phyloP scores from a whole-genome alignment of 2,329 filamentous ascomycete species.

The Aspergillus fumigatus region DNA sequence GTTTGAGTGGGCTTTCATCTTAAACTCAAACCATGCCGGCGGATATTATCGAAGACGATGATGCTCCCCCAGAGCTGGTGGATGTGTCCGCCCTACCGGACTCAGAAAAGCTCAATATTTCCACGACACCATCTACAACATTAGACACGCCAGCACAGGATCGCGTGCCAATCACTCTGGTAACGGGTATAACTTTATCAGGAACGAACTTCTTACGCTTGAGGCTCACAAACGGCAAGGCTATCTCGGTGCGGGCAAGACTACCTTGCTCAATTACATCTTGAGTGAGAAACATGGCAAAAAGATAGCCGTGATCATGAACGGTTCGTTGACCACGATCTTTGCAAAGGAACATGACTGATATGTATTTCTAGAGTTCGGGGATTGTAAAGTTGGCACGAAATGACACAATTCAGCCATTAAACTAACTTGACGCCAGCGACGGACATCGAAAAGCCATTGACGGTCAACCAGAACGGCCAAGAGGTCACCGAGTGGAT shows the following conservation, averaged over 20 bases:
- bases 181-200: constrained; percentile 39
- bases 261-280: constrained; percentile 92
- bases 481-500: constrained; percentile 90
- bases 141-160: constrained; percentile 22
- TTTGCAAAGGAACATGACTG: not conserved
- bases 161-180: constrained; percentile 48
- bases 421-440: constrained; percentile 47
- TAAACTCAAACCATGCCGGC: constrained; percentile 13
- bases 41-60: constrained; percentile 36
- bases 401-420: not conserved
- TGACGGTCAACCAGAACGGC: constrained; percentile 81
- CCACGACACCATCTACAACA: constrained; percentile 23
- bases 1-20: not conserved
- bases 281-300: constrained; percentile 92
- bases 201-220: constrained; percentile 2
- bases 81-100: constrained; percentile 32
- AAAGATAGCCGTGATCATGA: constrained; percentile 96
- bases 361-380: constrained; percentile 58
- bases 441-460: constrained; percentile 89
- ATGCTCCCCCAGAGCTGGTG: constrained; percentile 42
- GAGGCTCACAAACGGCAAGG: constrained; percentile 48
- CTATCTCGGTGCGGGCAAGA: constrained; percentile 93
- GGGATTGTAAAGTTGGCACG: constrained; percentile 60
- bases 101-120: constrained; percentile 15
- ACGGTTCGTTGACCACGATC: constrained; percentile 53